Conservation (phyloP, 2,329 filamentous ascomycete genomes). For the Penicillium sp. region DNA sequence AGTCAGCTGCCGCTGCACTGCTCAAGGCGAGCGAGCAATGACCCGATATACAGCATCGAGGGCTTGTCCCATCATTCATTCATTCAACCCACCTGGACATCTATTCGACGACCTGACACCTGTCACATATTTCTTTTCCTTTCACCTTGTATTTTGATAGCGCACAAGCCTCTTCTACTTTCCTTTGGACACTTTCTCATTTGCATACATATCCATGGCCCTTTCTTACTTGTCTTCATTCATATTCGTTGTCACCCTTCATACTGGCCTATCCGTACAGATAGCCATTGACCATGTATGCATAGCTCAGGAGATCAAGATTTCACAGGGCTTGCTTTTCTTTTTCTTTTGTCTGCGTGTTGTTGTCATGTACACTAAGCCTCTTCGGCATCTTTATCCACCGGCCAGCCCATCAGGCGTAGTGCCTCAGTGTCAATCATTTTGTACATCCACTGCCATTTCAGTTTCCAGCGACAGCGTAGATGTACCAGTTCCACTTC, state of each 20-base stretch:
- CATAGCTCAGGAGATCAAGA: constrained; percentile 22
- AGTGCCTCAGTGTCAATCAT: constrained; percentile 33
- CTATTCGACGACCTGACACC: background rate
- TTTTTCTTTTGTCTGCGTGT: constrained; percentile 12
- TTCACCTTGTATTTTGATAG: constrained; percentile 15
- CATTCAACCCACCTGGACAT: background rate
- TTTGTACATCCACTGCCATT: constrained; percentile 43
- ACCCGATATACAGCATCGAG: background rate
- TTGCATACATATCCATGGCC: constrained; percentile 3
- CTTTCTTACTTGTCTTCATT: constrained; percentile 13
- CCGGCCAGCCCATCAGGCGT: constrained; percentile 30
- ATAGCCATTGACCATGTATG: constrained; percentile 19
- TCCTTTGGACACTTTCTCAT: constrained; percentile 6
- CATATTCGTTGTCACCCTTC: constrained; percentile 15
- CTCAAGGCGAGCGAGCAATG: constrained; percentile 30
- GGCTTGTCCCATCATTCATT: background rate
- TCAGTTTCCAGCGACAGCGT: constrained; percentile 21
- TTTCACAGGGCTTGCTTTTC: constrained; percentile 10
- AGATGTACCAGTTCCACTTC: constrained; percentile 7
- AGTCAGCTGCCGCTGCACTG: constrained; percentile 35
- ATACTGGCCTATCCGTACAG: constrained; percentile 11
- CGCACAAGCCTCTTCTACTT: constrained; percentile 8
- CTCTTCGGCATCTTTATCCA: constrained; percentile 17
- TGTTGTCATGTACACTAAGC: constrained; percentile 27
- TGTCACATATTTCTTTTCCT: constrained; percentile 3